Evolutionary conservation across 371 early-diverging fungal species (phyloP).

Genomic region (Parasitella parasitica): DNA sequence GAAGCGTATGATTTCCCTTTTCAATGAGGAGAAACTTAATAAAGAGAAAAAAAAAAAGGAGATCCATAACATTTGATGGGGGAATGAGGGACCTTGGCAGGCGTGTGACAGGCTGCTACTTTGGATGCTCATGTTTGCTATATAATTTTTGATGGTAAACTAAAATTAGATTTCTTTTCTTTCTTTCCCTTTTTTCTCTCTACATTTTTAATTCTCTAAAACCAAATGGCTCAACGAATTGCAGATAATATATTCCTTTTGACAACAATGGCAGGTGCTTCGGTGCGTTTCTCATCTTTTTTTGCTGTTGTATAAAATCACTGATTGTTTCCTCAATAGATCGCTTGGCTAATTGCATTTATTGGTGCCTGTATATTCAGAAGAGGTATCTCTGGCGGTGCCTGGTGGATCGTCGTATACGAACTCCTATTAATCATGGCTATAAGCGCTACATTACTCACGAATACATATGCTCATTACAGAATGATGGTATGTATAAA

Average conservation of each 20-base stretch:
- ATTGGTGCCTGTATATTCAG: constrained; percentile 36
- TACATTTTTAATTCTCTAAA: not conserved
- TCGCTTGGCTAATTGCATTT: constrained; percentile 46
- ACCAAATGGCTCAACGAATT: constrained; percentile 18
- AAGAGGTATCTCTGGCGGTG: constrained; percentile 16
- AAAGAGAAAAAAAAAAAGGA: too few species aligned
- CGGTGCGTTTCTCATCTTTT: too few species aligned
- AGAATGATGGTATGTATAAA: constrained; percentile 33
- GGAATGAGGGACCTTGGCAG: not conserved
- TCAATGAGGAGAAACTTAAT: not conserved
- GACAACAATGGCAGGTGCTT: constrained; percentile 27
- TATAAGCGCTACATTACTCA: constrained; percentile 18
- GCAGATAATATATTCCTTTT: constrained; percentile 36
- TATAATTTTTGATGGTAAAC: not conserved
- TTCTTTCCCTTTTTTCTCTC: not conserved
- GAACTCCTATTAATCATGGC: constrained; percentile 35
- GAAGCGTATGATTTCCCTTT: not conserved
- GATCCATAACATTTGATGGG: not conserved
- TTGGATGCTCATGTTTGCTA: not conserved
- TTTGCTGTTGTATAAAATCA: too few species aligned
- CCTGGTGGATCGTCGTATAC: constrained; percentile 49
- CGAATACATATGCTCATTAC: constrained; percentile 34
- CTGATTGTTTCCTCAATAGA: not conserved
- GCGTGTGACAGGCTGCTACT: not conserved
- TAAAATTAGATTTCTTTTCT: constrained; percentile 4